Base-by-base conservation (phyloP, 2,329 filamentous ascomycete genomes). In the Sphaerostilbella broomeana region DNA sequence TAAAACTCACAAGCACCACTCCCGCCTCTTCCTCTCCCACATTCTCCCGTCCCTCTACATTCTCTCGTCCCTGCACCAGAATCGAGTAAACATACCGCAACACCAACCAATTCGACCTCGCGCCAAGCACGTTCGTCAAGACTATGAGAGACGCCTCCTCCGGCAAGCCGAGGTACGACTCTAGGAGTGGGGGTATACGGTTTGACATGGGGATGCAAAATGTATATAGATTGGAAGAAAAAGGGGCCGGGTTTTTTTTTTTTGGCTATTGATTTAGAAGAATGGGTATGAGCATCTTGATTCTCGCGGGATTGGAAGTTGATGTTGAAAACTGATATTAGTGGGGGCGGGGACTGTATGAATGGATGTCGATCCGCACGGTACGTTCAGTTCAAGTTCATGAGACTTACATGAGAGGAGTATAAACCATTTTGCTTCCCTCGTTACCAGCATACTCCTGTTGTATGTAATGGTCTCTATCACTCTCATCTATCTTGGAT, bases 1-100 rank as follows among this genome's bases (percentile, higher is more conserved):
- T 65, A 62, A 92, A 95, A 64, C 85, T 94, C 42, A 92, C 79
- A 3, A 95, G 68, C 3, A 95, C 69, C 1, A 95, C 73, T 35
- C 67, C 72, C 18, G 60, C 62, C 9, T 56, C 55, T 11, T 50
- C 49, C 12, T 26, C 40, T 19, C 35, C 42, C 19, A 47, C 49
- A 6, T 51, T 43, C 27, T 38, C 46, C 25, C 26, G 42, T 47
- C 21, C 53, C 51, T 51, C 44, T 29, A 42, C 46, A 27, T 22
- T 52, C 52, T n/a, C n/a, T 19, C 37, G 28, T 11, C 27, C 42
- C 5, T 24, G 25, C 33, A 40, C 47, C 28, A 75, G 63, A 6
- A 68, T 60, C n/a, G 66, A 62, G 53, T 68, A 67, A 3, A 81
- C 56, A 51, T 73, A 73, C 25, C 77, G 69, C 32, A 79, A 60